These are phyloP conservation scores for Biancaea sappan DNA, from an alignment of 306 rosid genomes.

Conservation along the genomic window DNA sequence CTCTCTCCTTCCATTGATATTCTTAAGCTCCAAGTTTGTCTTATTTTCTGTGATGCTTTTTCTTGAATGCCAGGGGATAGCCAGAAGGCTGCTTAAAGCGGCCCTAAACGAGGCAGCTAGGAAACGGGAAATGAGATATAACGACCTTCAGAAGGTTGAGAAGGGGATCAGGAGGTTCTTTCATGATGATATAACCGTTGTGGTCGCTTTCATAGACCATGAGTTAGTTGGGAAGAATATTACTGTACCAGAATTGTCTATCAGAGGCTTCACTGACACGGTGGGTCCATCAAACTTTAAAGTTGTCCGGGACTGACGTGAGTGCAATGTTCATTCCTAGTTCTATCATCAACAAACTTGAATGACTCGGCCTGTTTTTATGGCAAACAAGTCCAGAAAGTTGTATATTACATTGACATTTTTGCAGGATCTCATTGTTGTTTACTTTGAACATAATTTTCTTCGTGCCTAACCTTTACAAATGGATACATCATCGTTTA, in stretches of 20 bases:
- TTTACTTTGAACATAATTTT: slow-evolving; percentile 41
- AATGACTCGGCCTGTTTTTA: slow-evolving; percentile 37
- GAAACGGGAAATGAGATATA: slow-evolving; percentile 70
- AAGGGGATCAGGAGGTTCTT: slow-evolving; percentile 67
- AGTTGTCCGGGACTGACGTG: slow-evolving; percentile 49
- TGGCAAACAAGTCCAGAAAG: slow-evolving; percentile 37
- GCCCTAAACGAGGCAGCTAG: slow-evolving; percentile 75
- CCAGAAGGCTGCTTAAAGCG: slow-evolving; percentile 64
- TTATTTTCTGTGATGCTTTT: neutral
- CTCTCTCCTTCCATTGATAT: neutral
- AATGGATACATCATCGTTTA: slow-evolving; percentile 35
- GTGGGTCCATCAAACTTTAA: slow-evolving; percentile 74
- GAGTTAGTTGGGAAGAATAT: slow-evolving; percentile 50
- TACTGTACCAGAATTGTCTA: slow-evolving; percentile 63
- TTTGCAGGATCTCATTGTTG: slow-evolving; percentile 59
- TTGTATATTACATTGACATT: slow-evolving; percentile 44
- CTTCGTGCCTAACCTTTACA: slow-evolving; percentile 30
- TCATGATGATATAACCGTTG: slow-evolving; percentile 84
- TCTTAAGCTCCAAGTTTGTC: neutral
- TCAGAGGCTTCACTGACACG: slow-evolving; percentile 69
- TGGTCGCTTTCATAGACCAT: slow-evolving; percentile 77
- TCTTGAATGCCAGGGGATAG: slow-evolving; percentile 64
- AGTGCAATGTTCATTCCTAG: slow-evolving; percentile 39
- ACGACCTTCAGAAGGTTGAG: slow-evolving; percentile 70
- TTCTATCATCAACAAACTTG: slow-evolving; percentile 39